Base-by-base conservation (phyloP, 208 protist genomes). In the Acanthamoeba culbertsoni region DNA sequence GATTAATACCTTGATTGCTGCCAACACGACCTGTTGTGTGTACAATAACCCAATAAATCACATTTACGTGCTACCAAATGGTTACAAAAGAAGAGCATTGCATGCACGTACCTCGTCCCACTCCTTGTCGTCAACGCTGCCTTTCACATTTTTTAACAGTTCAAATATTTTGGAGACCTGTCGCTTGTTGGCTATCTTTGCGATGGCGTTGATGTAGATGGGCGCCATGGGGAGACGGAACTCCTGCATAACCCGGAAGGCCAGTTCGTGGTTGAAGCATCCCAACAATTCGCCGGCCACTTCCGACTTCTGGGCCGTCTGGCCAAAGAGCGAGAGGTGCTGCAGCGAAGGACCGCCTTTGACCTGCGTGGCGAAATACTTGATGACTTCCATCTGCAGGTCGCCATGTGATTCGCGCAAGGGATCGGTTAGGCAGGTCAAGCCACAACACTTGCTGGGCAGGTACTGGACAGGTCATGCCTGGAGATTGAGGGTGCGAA, bases 171-270 rank as follows among this genome's bases (percentile, higher is more conserved):
- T 95, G 14, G 62, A 43, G 10, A 33, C n/a, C n/a, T 93, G 84
- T 48, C 90, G 92, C 53, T 79, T 86, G 62, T 84, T 63, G 1
- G 59, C 53, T 43, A 95, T 95, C 14, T 37, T 51, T 7, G 86
- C 75, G n/a, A 94, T 57, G 0, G 94, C 92, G 42, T 48, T 82
- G 1, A 75, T 73, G 31, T 95, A 95, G n/a, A 95, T 93, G 4
- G 84, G 23, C 31, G 89, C n/a, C 23, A 94, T 31, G 8, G 86
- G 26, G 12, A 95, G 89, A 46, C 93, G 88, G 20, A 86, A 94
- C 40, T 95, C 94, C 77, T 94, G 93, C n/a, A 91, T 59, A 0
- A 95, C 37, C 59, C 93, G 65, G 57, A 94, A 95, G 31, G 93
- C 94, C 4, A 95, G 55, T 26, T 95, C 94, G 51, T 93, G 93